Base-by-base conservation (phyloP, 345 rosid genomes). In the Salix koriyanagi region DNA sequence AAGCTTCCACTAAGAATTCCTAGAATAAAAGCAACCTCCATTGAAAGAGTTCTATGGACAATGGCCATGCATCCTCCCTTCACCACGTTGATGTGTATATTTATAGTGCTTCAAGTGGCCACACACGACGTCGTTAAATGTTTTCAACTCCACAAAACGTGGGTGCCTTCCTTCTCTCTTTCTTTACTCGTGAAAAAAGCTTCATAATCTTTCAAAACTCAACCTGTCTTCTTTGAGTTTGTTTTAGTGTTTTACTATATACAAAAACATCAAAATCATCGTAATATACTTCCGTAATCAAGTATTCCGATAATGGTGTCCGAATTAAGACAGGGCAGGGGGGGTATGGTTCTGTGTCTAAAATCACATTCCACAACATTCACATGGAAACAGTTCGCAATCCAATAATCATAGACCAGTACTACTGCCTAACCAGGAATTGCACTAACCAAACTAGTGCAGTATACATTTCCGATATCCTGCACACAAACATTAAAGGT, bases 301-400 rank as follows among this genome's bases (percentile, higher is more conserved):
- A 74, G 36, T 8, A 65, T 21, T 79, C 88, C 2, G 79, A 75
- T 25, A 83, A 83, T 3, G 88, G 88, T 9, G 84, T 79, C 2
- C 56, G 86, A 39, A 80, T 85, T 25, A 85, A 85, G 75, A 78
- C 86, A 42, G 81, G 88, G 88, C 88, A 85, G 66, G 88, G 88
- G 85, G 85, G 88, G 8, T 36, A 70, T 0, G 84, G 88, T 1
- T 71, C 81, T 0, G 84, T 83, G 11, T 69, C 79, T 4, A 70
- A 80, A 28, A 75, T 80, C 26, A 67, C n/a, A 39, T 85, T 79
- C 74, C 66, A 73, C 1, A 81, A 83, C 79, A 83, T 85, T 37
- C 75, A 42, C 19, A 81, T 85, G 81, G 79, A 82, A 15, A 67
- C 50, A 2, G 84, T 80, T 13, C 72, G 79, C 14, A 81, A 70